Evolutionary conservation across 495 filamentous ascomycete species (phyloP), one percentile per base, ranked within the genome.

Genomic region (Hypoxylon rickii): DNA sequence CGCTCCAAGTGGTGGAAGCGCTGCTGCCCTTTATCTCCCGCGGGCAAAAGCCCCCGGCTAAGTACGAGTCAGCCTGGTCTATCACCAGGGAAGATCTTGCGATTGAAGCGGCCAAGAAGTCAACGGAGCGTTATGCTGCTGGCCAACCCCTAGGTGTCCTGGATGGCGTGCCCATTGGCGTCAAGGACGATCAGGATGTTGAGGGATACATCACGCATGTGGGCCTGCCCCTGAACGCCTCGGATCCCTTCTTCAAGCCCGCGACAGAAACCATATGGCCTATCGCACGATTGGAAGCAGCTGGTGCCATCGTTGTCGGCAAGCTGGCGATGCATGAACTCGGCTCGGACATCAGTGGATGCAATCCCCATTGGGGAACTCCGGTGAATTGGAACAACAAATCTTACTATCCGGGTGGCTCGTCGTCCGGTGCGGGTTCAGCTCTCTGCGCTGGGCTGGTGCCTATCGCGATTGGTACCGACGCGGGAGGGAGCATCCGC

Each of bases 261-360:
- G 53, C 55, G 13, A 48, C 51, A 11, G 32, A 59, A 20, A 73
- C 76, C 1, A 79, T 78, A 7, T 96, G 89, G 89, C 90, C 88
- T 56, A 83, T 92, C 17, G 77, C 76, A 67, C 83, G 89, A 72
- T 82, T 88, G 73, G 77, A 86, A 59, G 87, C 94, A 38, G 85
- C 83, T 0, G 93, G 93, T 1, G 92, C 86, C 8, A 80, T 97
- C 33, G 76, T 96, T 15, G 68, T 96, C 44, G 93, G 91, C 10
- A 96, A 95, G 72, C 80, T 85, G 20, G 92, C 84, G 33, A 96
- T 97, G 93, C 92, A 97, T 70, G 92, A 97, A 73, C 69, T 95
- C 5, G 93, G 93, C 2, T 71, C 70, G 46, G 75, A 76, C 31
- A 70, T 70, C 2, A 73, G 58, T 4, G 76, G 74, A 3, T 76